These are phyloP conservation scores for Komagataella populi DNA, from an alignment of 805 yeast species.

Conservation along the genomic window DNA sequence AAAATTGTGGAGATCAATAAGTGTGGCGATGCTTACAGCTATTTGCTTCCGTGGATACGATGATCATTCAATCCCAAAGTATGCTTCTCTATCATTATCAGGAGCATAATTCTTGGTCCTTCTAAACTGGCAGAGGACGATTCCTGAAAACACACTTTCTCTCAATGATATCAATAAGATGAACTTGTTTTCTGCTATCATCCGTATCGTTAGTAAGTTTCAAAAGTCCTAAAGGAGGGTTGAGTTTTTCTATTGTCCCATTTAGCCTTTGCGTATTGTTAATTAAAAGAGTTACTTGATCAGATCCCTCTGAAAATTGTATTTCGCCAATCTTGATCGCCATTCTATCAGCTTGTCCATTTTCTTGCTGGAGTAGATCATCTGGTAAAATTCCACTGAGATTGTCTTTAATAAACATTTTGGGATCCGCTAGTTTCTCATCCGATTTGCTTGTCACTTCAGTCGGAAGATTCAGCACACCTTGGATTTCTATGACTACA, in stretches of 20 bases:
- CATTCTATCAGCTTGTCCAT: slow-evolving; percentile 15
- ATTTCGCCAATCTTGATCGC: slow-evolving; percentile 40
- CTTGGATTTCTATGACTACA: slow-evolving; percentile 57
- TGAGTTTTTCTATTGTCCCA: slow-evolving; percentile 45
- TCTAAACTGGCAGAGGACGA: slow-evolving; percentile 73
- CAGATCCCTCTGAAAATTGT: slow-evolving; percentile 24
- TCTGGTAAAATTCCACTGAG: neutral
- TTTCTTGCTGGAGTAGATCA: slow-evolving; percentile 7
- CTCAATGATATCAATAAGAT: slow-evolving; percentile 44
- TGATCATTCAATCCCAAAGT: too few species aligned
- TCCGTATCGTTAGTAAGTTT: slow-evolving; percentile 21
- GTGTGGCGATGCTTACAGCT: neutral
- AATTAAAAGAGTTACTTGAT: slow-evolving; percentile 39
- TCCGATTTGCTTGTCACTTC: slow-evolving; percentile 17
- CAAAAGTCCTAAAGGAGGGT: slow-evolving; percentile 53
- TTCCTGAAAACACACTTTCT: slow-evolving; percentile 49
- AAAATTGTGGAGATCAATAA: too few species aligned
- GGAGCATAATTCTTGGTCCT: slow-evolving; percentile 8
- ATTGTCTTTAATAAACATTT: slow-evolving; percentile 16
- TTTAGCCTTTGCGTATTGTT: slow-evolving; percentile 60
- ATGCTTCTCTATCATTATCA: slow-evolving; percentile 2
- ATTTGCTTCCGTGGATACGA: neutral
- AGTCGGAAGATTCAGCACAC: slow-evolving; percentile 43
- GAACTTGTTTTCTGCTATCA: slow-evolving; percentile 18
- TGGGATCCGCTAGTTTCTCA: slow-evolving; percentile 15